Percentiles rank a stretch among this genome's conserved stretches.
Evolutionary conservation across 2,329 filamentous ascomycete species (phyloP).

Genomic region (Cadophora malorum): DNA sequence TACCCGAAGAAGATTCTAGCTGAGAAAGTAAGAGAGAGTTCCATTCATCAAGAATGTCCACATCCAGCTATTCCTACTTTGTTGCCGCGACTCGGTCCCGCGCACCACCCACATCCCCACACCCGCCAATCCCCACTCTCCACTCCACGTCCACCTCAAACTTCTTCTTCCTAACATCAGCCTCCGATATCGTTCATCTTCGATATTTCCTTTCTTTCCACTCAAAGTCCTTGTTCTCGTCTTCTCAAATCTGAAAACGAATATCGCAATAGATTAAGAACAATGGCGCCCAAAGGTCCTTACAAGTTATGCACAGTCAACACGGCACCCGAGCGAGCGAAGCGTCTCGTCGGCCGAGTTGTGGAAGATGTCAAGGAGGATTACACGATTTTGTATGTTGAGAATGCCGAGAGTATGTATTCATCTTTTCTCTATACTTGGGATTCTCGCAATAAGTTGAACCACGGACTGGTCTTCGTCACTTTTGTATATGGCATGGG

Average conservation of each 20-base stretch:
- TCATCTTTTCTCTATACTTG: constrained; percentile 13
- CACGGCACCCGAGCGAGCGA: constrained; percentile 69
- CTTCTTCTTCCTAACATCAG: background rate
- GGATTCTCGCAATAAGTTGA: background rate
- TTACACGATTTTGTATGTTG: constrained; percentile 68
- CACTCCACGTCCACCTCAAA: constrained; percentile 4
- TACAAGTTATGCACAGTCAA: constrained; percentile 73
- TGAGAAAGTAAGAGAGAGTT: background rate
- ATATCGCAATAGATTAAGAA: background rate
- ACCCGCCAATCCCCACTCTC: background rate
- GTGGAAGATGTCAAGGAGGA: constrained; percentile 65
- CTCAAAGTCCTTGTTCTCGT: background rate
- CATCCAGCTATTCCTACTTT: background rate
- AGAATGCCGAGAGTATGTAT: constrained; percentile 64
- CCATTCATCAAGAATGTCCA: background rate
- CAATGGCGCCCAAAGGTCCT: constrained; percentile 55
- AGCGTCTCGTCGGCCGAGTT: constrained; percentile 65
- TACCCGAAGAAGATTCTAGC: background rate
- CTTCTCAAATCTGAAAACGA: background rate
- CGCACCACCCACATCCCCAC: constrained; percentile 20
- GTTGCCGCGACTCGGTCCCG: constrained; percentile 6
- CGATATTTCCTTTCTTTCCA: background rate
- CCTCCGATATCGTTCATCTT: background rate
- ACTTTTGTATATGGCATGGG: background rate
- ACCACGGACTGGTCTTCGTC: background rate